phyloP scores from a whole-genome alignment of 2,329 filamentous ascomycete genomes.

The Fusarium chaquense region DNA sequence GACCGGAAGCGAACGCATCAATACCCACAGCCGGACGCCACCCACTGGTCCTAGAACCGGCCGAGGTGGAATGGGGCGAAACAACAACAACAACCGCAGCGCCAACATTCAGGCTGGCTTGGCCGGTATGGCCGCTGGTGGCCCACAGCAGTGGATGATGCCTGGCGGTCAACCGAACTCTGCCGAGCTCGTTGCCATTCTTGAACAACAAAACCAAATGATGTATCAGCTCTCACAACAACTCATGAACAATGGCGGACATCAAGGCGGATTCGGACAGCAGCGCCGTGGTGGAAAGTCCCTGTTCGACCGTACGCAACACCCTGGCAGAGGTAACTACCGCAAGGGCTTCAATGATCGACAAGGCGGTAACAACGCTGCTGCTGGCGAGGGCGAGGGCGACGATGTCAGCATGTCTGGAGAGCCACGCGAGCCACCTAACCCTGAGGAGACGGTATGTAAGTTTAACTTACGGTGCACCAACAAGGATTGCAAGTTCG shows the following conservation, averaged over 20 bases:
- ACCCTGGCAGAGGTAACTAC: conserved; percentile 63
- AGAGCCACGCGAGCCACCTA: conserved; percentile 65
- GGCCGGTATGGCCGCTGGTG: conserved; percentile 57
- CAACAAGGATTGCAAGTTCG: conserved; percentile 90
- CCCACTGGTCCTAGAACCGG: conserved; percentile 77
- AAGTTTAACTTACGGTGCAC: conserved; percentile 91
- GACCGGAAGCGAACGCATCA: conserved; percentile 82
- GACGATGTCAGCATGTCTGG: conserved; percentile 74
- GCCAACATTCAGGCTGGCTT: conserved; percentile 64
- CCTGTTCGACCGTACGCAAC: conserved; percentile 80
- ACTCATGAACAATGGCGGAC: conserved; percentile 65
- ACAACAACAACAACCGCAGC: conserved; percentile 61
- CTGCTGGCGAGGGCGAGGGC: conserved; percentile 59
- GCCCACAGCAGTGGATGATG: conserved; percentile 62
- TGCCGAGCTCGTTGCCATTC: conserved; percentile 76
- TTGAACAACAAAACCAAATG: conserved; percentile 89
- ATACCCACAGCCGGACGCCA: conserved; percentile 77
- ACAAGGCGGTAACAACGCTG: conserved; percentile 51
- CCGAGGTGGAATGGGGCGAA: conserved; percentile 62
- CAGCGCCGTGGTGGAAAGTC: conserved; percentile 65
- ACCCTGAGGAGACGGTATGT: conserved; percentile 79
- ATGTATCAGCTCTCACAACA: conserved; percentile 80
- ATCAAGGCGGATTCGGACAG: conserved; percentile 56
- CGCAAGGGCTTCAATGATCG: conserved; percentile 61
- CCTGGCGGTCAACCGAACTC: conserved; percentile 61